Conservation (phyloP, 139 green algal species). For the Chlorella sp. region DNA sequence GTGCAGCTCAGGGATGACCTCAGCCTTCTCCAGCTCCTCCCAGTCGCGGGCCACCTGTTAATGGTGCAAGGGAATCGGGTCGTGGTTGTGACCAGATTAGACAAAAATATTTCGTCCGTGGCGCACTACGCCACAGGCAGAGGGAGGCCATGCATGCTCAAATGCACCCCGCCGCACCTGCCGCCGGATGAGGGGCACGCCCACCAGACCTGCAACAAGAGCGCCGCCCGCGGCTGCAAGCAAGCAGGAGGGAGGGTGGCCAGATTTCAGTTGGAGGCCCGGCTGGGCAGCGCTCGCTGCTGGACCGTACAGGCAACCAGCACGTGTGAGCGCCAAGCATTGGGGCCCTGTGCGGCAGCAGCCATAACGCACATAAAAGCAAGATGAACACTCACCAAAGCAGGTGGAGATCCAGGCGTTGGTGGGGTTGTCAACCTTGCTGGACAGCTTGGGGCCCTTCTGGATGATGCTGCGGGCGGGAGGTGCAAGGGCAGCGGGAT, state of each 20-base stretch:
- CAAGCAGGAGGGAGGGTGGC: not conserved
- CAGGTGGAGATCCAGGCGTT: constrained; percentile 47
- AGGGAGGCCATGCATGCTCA: too few species aligned
- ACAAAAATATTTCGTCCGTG: too few species aligned
- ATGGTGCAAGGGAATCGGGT: too few species aligned
- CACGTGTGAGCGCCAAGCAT: too few species aligned
- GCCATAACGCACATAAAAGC: too few species aligned
- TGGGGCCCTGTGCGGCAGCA: too few species aligned
- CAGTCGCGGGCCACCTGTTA: constrained; percentile 15
- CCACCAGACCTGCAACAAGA: constrained; percentile 7
- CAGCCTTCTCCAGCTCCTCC: constrained; percentile 12
- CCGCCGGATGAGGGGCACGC: constrained; percentile 33
- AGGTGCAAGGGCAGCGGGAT: not conserved
- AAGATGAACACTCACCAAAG: constrained; percentile 11
- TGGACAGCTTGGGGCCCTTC: constrained; percentile 20
- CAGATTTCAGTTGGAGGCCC: not conserved
- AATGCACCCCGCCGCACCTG: too few species aligned
- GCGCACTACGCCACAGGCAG: too few species aligned
- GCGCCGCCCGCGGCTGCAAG: constrained; percentile 2
- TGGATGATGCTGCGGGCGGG: not conserved
- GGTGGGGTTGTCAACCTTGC: constrained; percentile 18
- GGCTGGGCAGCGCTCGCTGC: too few species aligned
- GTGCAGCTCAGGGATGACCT: constrained; percentile 18
- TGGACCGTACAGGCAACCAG: too few species aligned
- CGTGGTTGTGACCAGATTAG: too few species aligned